Evolutionary conservation across 306 rosid species (phyloP).

Genomic region (Pueraria montana): DNA sequence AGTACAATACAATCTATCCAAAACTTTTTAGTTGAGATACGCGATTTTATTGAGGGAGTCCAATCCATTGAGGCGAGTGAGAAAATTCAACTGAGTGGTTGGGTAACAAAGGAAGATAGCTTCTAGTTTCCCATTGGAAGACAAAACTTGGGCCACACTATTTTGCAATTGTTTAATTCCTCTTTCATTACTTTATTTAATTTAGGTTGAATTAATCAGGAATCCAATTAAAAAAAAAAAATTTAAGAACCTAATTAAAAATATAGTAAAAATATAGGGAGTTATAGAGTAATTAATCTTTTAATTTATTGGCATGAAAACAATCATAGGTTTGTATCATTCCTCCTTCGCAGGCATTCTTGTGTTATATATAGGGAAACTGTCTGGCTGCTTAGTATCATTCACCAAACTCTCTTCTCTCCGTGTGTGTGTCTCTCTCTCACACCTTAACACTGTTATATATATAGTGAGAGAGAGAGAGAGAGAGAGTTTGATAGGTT

Average conservation of each 20-base stretch:
- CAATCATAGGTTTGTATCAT: neutral
- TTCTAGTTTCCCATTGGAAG: neutral
- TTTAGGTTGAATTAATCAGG: too few relatives aligned
- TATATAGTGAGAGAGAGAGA: neutral
- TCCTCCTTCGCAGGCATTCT: neutral
- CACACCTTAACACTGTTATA: neutral
- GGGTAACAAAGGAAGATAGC: too few relatives aligned
- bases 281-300: too few relatives aligned
- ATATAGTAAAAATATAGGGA: too few relatives aligned
- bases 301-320: neutral
- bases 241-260: too few relatives aligned
- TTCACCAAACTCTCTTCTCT: neutral
- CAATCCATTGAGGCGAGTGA: neutral
- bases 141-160: neutral
- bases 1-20: too few relatives aligned
- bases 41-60: too few relatives aligned
- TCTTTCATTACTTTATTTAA: neutral
- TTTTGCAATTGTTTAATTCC: neutral
- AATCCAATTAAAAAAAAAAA: too few relatives aligned
- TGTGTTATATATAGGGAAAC: neutral
- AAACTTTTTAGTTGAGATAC: too few relatives aligned
- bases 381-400: too few relatives aligned
- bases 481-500: neutral
- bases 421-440: neutral
- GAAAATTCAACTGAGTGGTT: slow-evolving; percentile 25